Percentiles rank a stretch among this genome's conserved stretches.
These are phyloP conservation scores for Yarrowia yakushimensis DNA, from an alignment of 805 yeast genomes.

Conservation along the genomic window DNA sequence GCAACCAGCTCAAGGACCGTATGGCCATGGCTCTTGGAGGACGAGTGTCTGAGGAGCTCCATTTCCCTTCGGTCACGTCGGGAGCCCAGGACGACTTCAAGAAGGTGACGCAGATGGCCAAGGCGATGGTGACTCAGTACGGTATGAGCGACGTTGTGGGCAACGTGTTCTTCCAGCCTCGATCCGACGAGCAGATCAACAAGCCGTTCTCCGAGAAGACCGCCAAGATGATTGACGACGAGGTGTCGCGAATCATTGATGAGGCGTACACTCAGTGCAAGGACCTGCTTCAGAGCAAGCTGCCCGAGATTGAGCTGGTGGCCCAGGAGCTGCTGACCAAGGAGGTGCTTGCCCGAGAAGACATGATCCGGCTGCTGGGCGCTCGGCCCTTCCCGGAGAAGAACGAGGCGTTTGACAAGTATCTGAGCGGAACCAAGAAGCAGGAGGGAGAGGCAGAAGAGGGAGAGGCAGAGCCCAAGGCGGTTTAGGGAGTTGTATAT, in stretches of 20 bases:
- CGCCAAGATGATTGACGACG: constrained; percentile 61
- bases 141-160: constrained; percentile 89
- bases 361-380: constrained; percentile 72
- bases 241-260: constrained; percentile 62
- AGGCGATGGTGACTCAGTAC: constrained; percentile 78
- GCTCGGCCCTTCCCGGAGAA: constrained; percentile 73
- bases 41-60: constrained; percentile 84
- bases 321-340: constrained; percentile 69
- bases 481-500: background rate
- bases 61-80: constrained; percentile 80
- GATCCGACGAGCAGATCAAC: constrained; percentile 49
- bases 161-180: constrained; percentile 47
- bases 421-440: constrained; percentile 41
- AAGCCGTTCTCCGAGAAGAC: constrained; percentile 74
- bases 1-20: constrained; percentile 72
- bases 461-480: background rate
- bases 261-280: constrained; percentile 63
- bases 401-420: constrained; percentile 87
- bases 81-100: constrained; percentile 94
- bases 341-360: constrained; percentile 79
- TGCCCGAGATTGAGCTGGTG: constrained; percentile 59
- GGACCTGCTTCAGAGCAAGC: constrained; percentile 54
- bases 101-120: constrained; percentile 85
- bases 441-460: constrained; percentile 9
- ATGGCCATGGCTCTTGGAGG: constrained; percentile 97